These are phyloP conservation scores for Tylopilus cervinicoccineus DNA, from an alignment of 768 basidiomycete species.

Conservation along the genomic window DNA sequence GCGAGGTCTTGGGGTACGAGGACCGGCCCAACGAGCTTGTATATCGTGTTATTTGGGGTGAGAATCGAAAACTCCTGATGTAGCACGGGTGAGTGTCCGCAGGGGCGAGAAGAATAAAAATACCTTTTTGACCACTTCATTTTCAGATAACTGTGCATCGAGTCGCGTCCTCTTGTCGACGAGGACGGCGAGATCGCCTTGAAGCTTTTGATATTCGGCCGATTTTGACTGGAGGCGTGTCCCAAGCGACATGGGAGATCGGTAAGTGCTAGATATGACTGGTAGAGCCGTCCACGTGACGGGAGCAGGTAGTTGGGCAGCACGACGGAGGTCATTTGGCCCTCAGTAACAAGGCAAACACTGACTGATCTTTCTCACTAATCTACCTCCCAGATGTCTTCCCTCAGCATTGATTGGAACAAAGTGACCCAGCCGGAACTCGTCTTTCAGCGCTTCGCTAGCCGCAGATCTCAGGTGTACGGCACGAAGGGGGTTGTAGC, in stretches of 20 bases:
- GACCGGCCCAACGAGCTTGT: slow-evolving; percentile 89
- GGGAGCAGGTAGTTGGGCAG: not conserved
- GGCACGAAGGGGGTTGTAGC: slow-evolving; percentile 85
- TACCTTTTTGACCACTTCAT: slow-evolving; percentile 89
- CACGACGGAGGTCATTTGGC: too few species aligned
- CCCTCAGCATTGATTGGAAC: slow-evolving; percentile 45
- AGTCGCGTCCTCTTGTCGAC: slow-evolving; percentile 82
- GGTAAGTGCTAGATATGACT: slow-evolving; percentile 7
- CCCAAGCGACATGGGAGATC: slow-evolving; percentile 48
- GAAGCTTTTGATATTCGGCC: slow-evolving; percentile 75
- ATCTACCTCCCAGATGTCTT: slow-evolving; percentile 19
- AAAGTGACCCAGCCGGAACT: slow-evolving; percentile 68
- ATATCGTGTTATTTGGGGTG: slow-evolving; percentile 74
- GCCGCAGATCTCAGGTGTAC: slow-evolving; percentile 83
- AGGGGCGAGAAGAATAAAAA: slow-evolving; percentile 2
- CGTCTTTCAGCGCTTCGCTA: slow-evolving; percentile 67
- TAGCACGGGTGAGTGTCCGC: not conserved
- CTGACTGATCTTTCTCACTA: not conserved
- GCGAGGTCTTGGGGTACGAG: slow-evolving; percentile 84
- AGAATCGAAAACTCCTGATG: slow-evolving; percentile 77
- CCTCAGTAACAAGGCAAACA: too few species aligned
- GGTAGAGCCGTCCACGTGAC: slow-evolving; percentile 7
- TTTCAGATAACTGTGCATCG: slow-evolving; percentile 90
- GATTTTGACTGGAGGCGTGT: slow-evolving; percentile 64
- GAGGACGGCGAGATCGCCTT: slow-evolving; percentile 62